phyloP scores from a whole-genome alignment of 805 yeast genomes.

The Lachancea dasiensis region DNA sequence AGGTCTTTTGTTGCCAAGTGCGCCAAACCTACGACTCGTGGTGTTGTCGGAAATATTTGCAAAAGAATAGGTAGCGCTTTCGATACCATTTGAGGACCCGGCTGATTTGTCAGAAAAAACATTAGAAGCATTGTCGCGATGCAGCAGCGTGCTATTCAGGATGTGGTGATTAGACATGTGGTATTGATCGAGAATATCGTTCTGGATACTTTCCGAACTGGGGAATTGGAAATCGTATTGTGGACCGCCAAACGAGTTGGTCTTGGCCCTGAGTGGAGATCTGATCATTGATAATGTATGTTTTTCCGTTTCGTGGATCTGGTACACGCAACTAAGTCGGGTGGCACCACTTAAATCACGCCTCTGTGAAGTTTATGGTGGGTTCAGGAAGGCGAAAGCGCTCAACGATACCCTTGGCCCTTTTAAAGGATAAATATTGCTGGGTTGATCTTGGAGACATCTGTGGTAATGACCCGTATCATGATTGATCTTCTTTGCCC shows the following conservation, averaged over 20 bases:
- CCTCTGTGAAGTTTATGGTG: background rate
- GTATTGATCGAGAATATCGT: conserved; percentile 14
- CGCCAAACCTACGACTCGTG: conserved; percentile 14
- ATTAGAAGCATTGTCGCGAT: conserved; percentile 25
- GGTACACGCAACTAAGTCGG: too few relatives aligned
- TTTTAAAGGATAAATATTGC: too few relatives aligned
- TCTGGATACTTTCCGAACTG: conserved; percentile 23
- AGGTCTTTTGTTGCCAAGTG: conserved; percentile 1
- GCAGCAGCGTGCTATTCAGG: conserved; percentile 19
- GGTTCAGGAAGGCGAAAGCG: too few relatives aligned
- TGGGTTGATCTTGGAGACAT: too few relatives aligned
- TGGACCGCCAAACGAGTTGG: conserved; percentile 35
- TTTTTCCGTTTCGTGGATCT: background rate
- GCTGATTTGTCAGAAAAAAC: conserved; percentile 28
- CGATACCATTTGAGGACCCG: conserved; percentile 21
- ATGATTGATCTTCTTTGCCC: too few relatives aligned
- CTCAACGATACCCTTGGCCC: too few relatives aligned
- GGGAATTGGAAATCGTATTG: conserved; percentile 39
- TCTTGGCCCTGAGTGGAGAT: conserved; percentile 32
- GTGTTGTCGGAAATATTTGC: conserved; percentile 36
- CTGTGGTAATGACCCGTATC: too few relatives aligned
- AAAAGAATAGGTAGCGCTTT: conserved; percentile 30
- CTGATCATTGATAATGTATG: conserved; percentile 17
- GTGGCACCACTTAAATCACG: too few relatives aligned
- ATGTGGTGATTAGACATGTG: conserved; percentile 28